These are phyloP conservation scores for Quercus bicolor DNA, from an alignment of 306 rosid species.

Conservation along the genomic window DNA sequence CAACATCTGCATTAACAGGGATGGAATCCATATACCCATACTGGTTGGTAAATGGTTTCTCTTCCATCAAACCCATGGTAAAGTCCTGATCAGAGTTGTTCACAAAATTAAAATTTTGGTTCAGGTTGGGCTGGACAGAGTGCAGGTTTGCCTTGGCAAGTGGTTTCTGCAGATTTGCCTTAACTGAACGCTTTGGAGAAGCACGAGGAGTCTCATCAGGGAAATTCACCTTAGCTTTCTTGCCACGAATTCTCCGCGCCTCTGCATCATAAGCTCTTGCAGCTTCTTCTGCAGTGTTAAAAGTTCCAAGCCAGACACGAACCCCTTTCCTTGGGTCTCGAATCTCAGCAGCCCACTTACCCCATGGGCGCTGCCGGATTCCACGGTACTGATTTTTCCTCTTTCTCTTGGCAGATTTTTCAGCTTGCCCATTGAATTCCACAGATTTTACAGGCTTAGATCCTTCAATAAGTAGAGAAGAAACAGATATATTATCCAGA, in stretches of 20 bases:
- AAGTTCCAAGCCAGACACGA: slow-evolving; percentile 98
- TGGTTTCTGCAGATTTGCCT: slow-evolving; percentile 37
- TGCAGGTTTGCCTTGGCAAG: slow-evolving; percentile 33
- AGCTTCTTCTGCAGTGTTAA: slow-evolving; percentile 97
- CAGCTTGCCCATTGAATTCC: slow-evolving; percentile 54
- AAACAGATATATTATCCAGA: neutral
- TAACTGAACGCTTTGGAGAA: slow-evolving; percentile 42
- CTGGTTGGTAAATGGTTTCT: slow-evolving; percentile 58
- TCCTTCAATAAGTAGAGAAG: slow-evolving; percentile 38
- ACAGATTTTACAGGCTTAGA: slow-evolving; percentile 40
- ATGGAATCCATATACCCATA: slow-evolving; percentile 36
- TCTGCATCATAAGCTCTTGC: slow-evolving; percentile 96
- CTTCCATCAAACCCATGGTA: slow-evolving; percentile 56
- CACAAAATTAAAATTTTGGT: slow-evolving; percentile 36
- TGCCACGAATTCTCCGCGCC: slow-evolving; percentile 91
- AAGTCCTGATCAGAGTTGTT: slow-evolving; percentile 38
- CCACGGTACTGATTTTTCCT: slow-evolving; percentile 91
- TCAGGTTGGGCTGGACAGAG: slow-evolving; percentile 40
- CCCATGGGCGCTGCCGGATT: slow-evolving; percentile 98
- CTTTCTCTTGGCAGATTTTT: slow-evolving; percentile 64
- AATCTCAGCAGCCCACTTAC: slow-evolving; percentile 99
- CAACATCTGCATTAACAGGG: slow-evolving; percentile 35
- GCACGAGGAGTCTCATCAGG: slow-evolving; percentile 56
- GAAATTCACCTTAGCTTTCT: slow-evolving; percentile 92
- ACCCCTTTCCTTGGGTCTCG: slow-evolving; percentile 97